Percentiles rank a stretch among this genome's conserved stretches.
Evolutionary conservation across 768 basidiomycete species (phyloP).

Genomic region (Postia placenta): DNA sequence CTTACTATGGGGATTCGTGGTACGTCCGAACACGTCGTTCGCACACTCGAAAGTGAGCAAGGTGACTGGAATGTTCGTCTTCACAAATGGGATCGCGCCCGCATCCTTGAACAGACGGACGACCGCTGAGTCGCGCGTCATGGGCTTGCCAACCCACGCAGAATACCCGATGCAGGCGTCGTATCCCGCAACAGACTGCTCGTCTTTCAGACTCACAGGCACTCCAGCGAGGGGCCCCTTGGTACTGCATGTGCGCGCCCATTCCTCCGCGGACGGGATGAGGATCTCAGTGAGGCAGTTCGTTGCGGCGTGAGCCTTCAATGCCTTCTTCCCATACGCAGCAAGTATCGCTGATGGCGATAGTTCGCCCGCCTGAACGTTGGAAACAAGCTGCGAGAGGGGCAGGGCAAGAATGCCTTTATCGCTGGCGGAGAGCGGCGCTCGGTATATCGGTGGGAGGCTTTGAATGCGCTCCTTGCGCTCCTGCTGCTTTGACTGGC

Average conservation of each 20-base stretch:
- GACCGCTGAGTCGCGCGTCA: slow-evolving; percentile 30
- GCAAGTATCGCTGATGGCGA: slow-evolving; percentile 17
- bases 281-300: slow-evolving; percentile 42
- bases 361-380: slow-evolving; percentile 18
- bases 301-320: slow-evolving; percentile 37
- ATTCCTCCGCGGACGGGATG: slow-evolving; percentile 17
- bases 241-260: slow-evolving; percentile 18
- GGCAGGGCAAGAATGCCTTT: slow-evolving; percentile 15
- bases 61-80: slow-evolving; percentile 40
- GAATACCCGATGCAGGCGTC: slow-evolving; percentile 48
- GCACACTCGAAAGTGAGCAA: slow-evolving; percentile 33
- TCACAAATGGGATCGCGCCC: slow-evolving; percentile 36
- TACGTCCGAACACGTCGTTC: slow-evolving; percentile 41
- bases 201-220: slow-evolving; percentile 47
- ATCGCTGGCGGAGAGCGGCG: slow-evolving; percentile 14
- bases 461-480: slow-evolving; percentile 20
- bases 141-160: slow-evolving; percentile 31
- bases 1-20: slow-evolving; percentile 40
- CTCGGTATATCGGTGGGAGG: slow-evolving; percentile 18
- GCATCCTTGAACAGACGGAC: slow-evolving; percentile 35
- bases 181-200: slow-evolving; percentile 36
- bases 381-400: slow-evolving; percentile 14
- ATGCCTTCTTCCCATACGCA: slow-evolving; percentile 33
- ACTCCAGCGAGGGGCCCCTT: slow-evolving; percentile 37
- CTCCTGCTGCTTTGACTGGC: slow-evolving; percentile 20